Base-by-base conservation (phyloP, 805 yeast species). In the Kazachstania taianensis region DNA sequence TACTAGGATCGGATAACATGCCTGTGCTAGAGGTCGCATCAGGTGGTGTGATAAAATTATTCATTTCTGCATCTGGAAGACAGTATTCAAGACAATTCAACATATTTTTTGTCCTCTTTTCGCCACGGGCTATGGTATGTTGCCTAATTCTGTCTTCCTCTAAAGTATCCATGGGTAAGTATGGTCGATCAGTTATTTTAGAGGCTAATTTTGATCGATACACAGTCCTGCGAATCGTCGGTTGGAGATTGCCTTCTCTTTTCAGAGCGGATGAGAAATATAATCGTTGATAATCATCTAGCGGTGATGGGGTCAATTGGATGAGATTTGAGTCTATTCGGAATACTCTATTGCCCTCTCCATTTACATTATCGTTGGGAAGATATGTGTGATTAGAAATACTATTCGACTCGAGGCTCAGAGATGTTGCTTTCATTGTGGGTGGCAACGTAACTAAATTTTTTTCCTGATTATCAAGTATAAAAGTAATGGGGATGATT, bases 1-100 rank as follows among this genome's bases (percentile, higher is more conserved):
- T n/a, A n/a, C n/a, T n/a, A n/a, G n/a, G n/a, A n/a, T n/a, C n/a
- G n/a, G n/a, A n/a, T n/a, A n/a, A n/a, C n/a, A n/a, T n/a, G n/a
- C n/a, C n/a, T n/a, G n/a, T n/a, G n/a, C n/a, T n/a, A n/a, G n/a
- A n/a, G 16, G 29, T 10, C 7, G 7, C 29, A 26, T 6, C 7
- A 26, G 15, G 15, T 12, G 14, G 12, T 12, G 6, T 9, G 14
- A 13, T 20, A n/a, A n/a, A n/a, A 4, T 4, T 22, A n/a, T 22
- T 22, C 12, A 9, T n/a, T 22, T 23, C 32, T 16, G 29, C n/a
- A 13, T 51, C 52, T 9, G 58, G 58, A 7, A 53, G 30, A 20
- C 40, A 46, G 32, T 50, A 53, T 40, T 53, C 57, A 17, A 41
- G 46, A 42, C 57, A 53, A 22, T 45, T 32, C 15, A 38, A 20